Evolutionary conservation across 306 rosid species (phyloP).

Genomic region (Phaseolus lunatus): DNA sequence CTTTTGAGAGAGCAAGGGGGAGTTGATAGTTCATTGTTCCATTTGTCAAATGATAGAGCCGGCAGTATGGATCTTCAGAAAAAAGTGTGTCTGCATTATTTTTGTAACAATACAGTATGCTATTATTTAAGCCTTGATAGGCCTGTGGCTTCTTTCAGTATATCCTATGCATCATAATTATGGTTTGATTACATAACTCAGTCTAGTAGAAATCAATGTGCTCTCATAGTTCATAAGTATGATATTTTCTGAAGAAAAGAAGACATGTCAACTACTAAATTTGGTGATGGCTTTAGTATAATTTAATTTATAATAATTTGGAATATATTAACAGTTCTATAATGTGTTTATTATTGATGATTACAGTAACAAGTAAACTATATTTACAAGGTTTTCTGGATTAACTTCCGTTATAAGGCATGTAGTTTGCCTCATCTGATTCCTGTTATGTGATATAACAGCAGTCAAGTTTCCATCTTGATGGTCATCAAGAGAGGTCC

Average conservation of each 20-base stretch:
- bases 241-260: slow-evolving; percentile 20
- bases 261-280: slow-evolving; percentile 6
- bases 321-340: slow-evolving; percentile 24
- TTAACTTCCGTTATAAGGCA: slow-evolving; percentile 34
- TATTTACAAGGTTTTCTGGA: slow-evolving; percentile 6
- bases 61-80: slow-evolving; percentile 45
- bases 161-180: slow-evolving; percentile 21
- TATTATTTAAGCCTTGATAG: slow-evolving; percentile 26
- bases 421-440: slow-evolving; percentile 9
- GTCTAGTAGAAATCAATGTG: slow-evolving; percentile 22
- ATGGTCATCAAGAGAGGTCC: slow-evolving; percentile 46
- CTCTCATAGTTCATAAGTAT: slow-evolving; percentile 20
- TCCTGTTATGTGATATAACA: slow-evolving; percentile 37
- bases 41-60: slow-evolving; percentile 56
- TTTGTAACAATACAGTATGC: slow-evolving; percentile 29
- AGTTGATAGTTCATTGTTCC: slow-evolving; percentile 62
- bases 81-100: slow-evolving; percentile 51
- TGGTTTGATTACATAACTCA: slow-evolving; percentile 32
- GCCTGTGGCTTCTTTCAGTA: slow-evolving; percentile 35
- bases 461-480: slow-evolving; percentile 53
- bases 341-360: not conserved
- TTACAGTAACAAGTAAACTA: slow-evolving; percentile 1
- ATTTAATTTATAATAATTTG: slow-evolving; percentile 18
- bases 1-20: slow-evolving; percentile 68
- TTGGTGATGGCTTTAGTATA: slow-evolving; percentile 8